Evolutionary conservation across 2,329 filamentous ascomycete species (phyloP).

Genomic region (Colletotrichum gigasporum): DNA sequence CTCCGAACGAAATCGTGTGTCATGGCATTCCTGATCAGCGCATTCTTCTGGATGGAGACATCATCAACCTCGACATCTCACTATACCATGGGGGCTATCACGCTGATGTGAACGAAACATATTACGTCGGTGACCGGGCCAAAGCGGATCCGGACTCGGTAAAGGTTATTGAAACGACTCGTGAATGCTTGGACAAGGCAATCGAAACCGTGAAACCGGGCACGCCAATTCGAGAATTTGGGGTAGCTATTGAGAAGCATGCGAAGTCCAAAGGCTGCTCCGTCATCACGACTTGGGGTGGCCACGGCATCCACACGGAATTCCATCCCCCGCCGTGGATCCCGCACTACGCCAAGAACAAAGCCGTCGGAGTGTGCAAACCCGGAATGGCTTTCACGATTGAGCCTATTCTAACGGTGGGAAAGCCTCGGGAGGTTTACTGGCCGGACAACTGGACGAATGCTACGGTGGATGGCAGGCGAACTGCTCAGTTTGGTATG

Average conservation of each 20-base stretch:
- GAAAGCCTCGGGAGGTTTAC: constrained; percentile 90
- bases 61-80: constrained; percentile 95
- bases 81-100: constrained; percentile 96
- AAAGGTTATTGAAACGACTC: constrained; percentile 87
- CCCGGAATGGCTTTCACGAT: constrained; percentile 99
- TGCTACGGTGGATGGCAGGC: constrained; percentile 87
- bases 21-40: constrained; percentile 97
- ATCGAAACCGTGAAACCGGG: constrained; percentile 95
- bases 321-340: constrained; percentile 96
- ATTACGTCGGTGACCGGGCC: constrained; percentile 93
- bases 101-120: constrained; percentile 97
- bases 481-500: constrained; percentile 93
- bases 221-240: constrained; percentile 90
- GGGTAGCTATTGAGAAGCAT: constrained; percentile 94
- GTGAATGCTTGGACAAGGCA: constrained; percentile 89
- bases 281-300: constrained; percentile 95
- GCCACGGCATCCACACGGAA: constrained; percentile 91
- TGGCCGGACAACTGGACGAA: constrained; percentile 99
- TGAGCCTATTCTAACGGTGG: constrained; percentile 96
- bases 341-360: constrained; percentile 98
- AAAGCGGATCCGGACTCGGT: constrained; percentile 86
- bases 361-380: constrained; percentile 93
- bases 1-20: constrained; percentile 96
- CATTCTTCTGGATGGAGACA: constrained; percentile 88
- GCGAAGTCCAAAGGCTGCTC: constrained; percentile 87